A percentile compares a stretch with the other conserved stretches of the same genome.
phyloP scores from a whole-genome alignment of 352 stramenopile genomes.

The Thalassiosira hispida region DNA sequence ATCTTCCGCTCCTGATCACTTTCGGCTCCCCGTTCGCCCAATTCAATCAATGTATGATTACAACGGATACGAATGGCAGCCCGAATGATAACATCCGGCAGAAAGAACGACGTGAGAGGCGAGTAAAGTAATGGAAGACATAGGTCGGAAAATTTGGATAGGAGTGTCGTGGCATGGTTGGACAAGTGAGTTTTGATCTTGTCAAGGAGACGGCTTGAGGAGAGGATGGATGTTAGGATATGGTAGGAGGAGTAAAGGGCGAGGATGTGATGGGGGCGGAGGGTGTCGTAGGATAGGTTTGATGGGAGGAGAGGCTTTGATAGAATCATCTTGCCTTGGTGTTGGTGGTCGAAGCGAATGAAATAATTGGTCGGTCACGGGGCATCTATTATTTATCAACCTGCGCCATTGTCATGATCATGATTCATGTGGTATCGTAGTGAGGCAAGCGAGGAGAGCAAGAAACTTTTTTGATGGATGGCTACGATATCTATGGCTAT shows the following conservation, averaged over 20 bases:
- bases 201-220: slow-evolving; percentile 10
- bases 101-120: slow-evolving; percentile 31
- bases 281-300: slow-evolving; percentile 35
- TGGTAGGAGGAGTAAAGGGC: slow-evolving; percentile 47
- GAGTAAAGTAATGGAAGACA: slow-evolving; percentile 52
- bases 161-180: slow-evolving; percentile 39
- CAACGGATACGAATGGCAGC: slow-evolving; percentile 67
- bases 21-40: slow-evolving; percentile 24
- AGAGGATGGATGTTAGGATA: slow-evolving; percentile 13
- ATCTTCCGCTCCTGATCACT: slow-evolving; percentile 60
- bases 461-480: no score
- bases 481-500: no score
- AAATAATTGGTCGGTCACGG: no score
- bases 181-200: slow-evolving; percentile 31
- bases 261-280: slow-evolving; percentile 64
- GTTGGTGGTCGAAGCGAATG: no score
- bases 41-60: slow-evolving; percentile 55
- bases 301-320: slow-evolving; percentile 10
- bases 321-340: slow-evolving; percentile 12
- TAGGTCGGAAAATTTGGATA: slow-evolving; percentile 44
- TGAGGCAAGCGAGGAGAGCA: no score
- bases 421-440: no score
- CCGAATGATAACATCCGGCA: slow-evolving; percentile 68
- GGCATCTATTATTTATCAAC: no score
- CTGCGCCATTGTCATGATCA: no score